phyloP scores from a whole-genome alignment of 305 asterid genomes.

The Ilex paraguariensis region DNA sequence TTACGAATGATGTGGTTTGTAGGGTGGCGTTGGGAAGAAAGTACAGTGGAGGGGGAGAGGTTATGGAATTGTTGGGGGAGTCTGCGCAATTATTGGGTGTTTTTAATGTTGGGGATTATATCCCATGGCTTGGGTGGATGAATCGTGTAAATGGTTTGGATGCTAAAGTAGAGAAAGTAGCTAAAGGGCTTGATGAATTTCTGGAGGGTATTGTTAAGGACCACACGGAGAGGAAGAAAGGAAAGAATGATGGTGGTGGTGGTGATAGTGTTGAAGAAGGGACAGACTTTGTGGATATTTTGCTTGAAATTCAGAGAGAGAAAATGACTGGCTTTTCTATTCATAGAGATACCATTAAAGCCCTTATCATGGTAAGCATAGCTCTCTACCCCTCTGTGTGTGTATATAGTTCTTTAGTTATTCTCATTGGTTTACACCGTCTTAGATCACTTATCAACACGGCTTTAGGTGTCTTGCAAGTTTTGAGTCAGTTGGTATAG shows the following conservation, averaged over 20 bases:
- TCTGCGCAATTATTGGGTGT: conserved; percentile 18
- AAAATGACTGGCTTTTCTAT: conserved; percentile 24
- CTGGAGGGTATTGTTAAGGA: conserved; percentile 15
- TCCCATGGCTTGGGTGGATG: conserved; percentile 26
- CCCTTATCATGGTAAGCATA: conserved; percentile 34
- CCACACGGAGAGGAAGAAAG: not conserved
- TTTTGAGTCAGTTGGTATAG: no score
- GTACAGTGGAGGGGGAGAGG: conserved; percentile 29
- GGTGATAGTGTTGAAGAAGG: conserved; percentile 1
- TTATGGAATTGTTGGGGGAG: conserved; percentile 27
- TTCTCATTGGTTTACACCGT: no score
- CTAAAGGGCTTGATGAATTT: conserved; percentile 14
- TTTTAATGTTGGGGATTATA: conserved; percentile 27
- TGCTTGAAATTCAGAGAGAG: conserved; percentile 35
- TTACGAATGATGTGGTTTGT: conserved; percentile 31
- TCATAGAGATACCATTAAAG: conserved; percentile 43
- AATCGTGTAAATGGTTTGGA: conserved; percentile 13
- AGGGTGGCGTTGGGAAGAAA: conserved; percentile 50
- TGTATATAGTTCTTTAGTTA: no score
- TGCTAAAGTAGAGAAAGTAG: conserved; percentile 14
- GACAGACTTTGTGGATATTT: conserved; percentile 40
- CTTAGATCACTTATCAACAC: no score
- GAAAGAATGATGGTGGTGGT: not conserved
- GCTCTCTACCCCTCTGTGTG: no score
- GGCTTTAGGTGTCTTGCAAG: no score